phyloP scores from a whole-genome alignment of 257 asterid genomes.

The Forsythia suspensa region DNA sequence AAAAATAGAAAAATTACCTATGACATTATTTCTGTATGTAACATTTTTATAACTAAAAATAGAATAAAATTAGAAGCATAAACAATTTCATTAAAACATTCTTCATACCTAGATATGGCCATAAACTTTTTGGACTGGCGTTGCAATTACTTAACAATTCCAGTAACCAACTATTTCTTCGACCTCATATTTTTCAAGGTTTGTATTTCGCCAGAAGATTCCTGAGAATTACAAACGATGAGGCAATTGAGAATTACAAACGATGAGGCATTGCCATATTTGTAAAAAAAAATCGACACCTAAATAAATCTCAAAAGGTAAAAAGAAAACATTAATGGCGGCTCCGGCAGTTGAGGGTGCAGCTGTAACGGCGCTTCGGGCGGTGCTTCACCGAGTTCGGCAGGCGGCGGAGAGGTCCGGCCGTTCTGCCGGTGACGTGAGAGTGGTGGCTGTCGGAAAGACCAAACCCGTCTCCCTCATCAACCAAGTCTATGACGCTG shows the following conservation, averaged over 20 bases:
- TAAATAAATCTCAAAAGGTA: background rate
- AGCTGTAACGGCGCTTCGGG: constrained; percentile 61
- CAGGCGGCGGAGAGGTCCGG: constrained; percentile 75
- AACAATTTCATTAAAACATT: no score
- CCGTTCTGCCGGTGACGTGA: constrained; percentile 67
- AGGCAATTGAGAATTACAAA: background rate
- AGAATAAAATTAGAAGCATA: no score
- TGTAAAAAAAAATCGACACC: background rate
- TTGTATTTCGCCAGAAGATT: background rate
- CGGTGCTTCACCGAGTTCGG: constrained; percentile 67
- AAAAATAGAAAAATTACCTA: no score
- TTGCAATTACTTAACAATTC: no score
- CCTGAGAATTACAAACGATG: background rate
- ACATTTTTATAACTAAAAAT: no score
- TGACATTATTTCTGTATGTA: no score
- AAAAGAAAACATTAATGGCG: constrained; percentile 43
- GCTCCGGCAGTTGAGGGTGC: constrained; percentile 68
- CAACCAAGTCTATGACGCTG: constrained; percentile 63
- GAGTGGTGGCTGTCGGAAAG: constrained; percentile 86
- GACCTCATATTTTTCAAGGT: background rate
- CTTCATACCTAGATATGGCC: no score
- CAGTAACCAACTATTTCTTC: no score
- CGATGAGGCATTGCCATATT: background rate
- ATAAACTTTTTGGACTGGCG: no score
- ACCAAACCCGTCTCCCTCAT: constrained; percentile 74